Evolutionary conservation across 495 filamentous ascomycete species (phyloP).

Genomic region (Neurospora sp.): DNA sequence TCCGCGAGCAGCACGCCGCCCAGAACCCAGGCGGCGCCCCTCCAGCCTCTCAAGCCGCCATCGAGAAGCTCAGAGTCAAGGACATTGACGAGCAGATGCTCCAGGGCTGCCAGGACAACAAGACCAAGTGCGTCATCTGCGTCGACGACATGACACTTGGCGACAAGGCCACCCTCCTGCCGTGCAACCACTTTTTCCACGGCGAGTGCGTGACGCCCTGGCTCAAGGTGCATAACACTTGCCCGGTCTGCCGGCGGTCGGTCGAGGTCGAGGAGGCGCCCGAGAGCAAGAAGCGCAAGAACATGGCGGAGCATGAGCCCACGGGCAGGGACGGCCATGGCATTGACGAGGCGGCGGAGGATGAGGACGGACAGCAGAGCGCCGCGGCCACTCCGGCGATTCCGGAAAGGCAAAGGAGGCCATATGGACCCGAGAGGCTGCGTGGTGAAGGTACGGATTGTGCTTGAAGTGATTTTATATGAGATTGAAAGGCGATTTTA

Average conservation of each 20-base stretch:
- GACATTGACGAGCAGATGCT: conserved; percentile 55
- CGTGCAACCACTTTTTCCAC: conserved; percentile 88
- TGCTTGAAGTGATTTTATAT: not conserved
- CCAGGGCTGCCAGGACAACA: conserved; percentile 27
- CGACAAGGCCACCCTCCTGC: conserved; percentile 64
- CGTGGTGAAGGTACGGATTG: not conserved
- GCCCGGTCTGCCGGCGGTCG: conserved; percentile 70
- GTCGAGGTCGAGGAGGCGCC: conserved; percentile 38
- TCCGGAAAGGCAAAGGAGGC: not conserved
- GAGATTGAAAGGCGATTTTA: not conserved
- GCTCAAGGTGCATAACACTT: conserved; percentile 77
- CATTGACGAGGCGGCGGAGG: not conserved
- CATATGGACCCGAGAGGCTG: not conserved
- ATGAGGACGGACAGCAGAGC: not conserved
- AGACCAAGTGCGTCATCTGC: conserved; percentile 75
- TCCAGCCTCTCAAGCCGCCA: conserved; percentile 64
- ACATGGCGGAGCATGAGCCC: not conserved
- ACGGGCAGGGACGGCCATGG: not conserved
- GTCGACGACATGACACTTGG: conserved; percentile 73
- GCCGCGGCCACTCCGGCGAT: not conserved
- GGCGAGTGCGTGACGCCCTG: conserved; percentile 62
- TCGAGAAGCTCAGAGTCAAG: conserved; percentile 59
- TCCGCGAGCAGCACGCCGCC: conserved; percentile 64
- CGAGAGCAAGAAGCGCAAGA: not conserved
- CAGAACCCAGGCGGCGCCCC: conserved; percentile 59